A percentile compares a stretch with the other conserved stretches of the same genome.
These are phyloP conservation scores for Alternaria ethzedia DNA, from an alignment of 2,329 filamentous ascomycete genomes.

Conservation along the genomic window DNA sequence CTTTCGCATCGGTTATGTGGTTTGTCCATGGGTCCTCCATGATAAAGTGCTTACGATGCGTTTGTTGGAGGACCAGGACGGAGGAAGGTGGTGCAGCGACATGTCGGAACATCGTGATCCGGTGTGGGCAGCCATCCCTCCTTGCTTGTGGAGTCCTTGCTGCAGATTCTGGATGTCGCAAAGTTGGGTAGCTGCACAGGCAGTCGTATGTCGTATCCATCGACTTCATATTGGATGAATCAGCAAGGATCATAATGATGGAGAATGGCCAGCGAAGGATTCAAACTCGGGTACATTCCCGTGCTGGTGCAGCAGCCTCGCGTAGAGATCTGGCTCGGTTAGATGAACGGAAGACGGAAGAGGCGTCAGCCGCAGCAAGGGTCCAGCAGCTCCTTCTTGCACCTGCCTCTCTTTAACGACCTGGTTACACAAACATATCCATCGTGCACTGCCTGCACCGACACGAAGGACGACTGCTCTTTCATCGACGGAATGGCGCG, in stretches of 20 bases:
- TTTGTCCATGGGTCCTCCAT: background rate
- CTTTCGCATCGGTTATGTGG: background rate
- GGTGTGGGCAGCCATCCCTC: background rate
- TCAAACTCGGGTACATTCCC: background rate
- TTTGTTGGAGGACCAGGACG: background rate
- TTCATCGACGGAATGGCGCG: background rate
- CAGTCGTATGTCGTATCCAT: background rate
- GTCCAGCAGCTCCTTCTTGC: background rate
- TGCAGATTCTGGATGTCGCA: background rate
- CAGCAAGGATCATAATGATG: background rate
- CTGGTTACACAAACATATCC: background rate
- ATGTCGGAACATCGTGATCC: background rate
- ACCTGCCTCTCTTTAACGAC: background rate
- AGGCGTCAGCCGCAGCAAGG: background rate
- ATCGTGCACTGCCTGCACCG: background rate
- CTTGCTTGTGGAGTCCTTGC: background rate
- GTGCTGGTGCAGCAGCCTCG: background rate
- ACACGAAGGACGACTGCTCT: background rate
- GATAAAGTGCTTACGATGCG: background rate
- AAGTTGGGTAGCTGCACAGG: background rate
- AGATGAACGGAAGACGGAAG: slow-evolving; percentile 1
- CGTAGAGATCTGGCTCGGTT: background rate
- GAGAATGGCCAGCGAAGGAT: background rate
- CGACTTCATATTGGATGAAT: background rate
- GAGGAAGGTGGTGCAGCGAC: background rate